phyloP scores from a whole-genome alignment of 2,329 filamentous ascomycete genomes.

The Sporothrix sp. region DNA sequence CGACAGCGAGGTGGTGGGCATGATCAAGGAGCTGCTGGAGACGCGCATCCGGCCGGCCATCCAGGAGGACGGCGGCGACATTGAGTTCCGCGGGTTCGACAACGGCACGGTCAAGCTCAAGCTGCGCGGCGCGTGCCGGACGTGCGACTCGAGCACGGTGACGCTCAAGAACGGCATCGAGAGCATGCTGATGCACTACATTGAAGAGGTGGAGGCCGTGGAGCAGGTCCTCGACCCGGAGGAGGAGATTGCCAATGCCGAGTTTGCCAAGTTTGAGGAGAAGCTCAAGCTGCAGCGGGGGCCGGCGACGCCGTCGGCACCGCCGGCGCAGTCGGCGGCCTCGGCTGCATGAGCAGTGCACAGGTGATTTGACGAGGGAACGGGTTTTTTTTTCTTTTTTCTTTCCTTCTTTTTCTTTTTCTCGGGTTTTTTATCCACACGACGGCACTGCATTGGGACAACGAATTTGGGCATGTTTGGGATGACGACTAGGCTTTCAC shows the following conservation, averaged over 20 bases:
- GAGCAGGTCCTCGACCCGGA: slow-evolving; percentile 85
- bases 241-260: slow-evolving; percentile 74
- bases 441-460: neutral
- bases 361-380: neutral
- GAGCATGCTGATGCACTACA: slow-evolving; percentile 96
- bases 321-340: slow-evolving; percentile 29
- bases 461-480: neutral
- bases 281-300: slow-evolving; percentile 52
- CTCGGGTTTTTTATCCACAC: neutral
- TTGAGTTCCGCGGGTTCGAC: slow-evolving; percentile 86
- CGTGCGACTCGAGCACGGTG: slow-evolving; percentile 93
- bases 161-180: slow-evolving; percentile 97
- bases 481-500: neutral
- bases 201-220: slow-evolving; percentile 91
- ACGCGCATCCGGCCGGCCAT: slow-evolving; percentile 92
- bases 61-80: slow-evolving; percentile 95
- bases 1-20: slow-evolving; percentile 87
- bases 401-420: neutral
- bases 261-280: slow-evolving; percentile 94
- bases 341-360: neutral
- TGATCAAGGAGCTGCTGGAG: slow-evolving; percentile 97
- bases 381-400: neutral
- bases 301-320: slow-evolving; percentile 26
- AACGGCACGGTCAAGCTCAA: slow-evolving; percentile 79
- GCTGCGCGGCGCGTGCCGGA: slow-evolving; percentile 84